Conservation (phyloP, 2,329 filamentous ascomycete genomes). For the Lecanicillium sp. region DNA sequence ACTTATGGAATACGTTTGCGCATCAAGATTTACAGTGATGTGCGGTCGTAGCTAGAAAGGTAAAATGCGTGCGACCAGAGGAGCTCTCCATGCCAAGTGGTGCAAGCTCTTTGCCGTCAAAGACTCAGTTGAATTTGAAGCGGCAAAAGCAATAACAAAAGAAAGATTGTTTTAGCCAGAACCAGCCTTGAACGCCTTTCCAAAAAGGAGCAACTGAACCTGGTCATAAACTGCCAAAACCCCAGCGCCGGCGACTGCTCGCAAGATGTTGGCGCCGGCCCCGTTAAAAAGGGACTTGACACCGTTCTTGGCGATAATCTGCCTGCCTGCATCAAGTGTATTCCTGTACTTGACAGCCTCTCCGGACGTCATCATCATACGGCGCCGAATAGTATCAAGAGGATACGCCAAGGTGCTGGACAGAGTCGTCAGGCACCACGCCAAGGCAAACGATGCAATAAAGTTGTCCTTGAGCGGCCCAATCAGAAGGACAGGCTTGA, state of each 20-base stretch:
- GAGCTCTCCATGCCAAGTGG: no score
- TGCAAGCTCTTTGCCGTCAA: no score
- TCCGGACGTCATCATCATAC: slow-evolving; percentile 99
- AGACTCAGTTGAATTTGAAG: no score
- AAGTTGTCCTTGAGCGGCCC: slow-evolving; percentile 94
- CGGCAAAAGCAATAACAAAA: no score
- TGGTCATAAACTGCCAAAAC: slow-evolving; percentile 99
- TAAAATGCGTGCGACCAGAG: no score
- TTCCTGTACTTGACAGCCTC: slow-evolving; percentile 99
- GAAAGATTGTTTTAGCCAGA: slow-evolving; percentile 32
- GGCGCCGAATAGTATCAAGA: slow-evolving; percentile 99
- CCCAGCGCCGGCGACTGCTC: slow-evolving; percentile 99
- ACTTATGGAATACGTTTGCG: no score
- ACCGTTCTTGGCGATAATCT: slow-evolving; percentile 98
- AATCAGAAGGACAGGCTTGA: slow-evolving; percentile 96
- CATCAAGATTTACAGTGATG: no score
- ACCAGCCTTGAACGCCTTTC: slow-evolving; percentile 90
- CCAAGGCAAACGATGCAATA: slow-evolving; percentile 96
- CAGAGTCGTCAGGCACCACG: slow-evolving; percentile 99
- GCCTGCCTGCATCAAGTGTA: slow-evolving; percentile 86
- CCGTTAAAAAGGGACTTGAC: slow-evolving; percentile 99
- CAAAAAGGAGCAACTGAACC: slow-evolving; percentile 97
- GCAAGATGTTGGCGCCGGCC: slow-evolving; percentile 99
- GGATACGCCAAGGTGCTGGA: slow-evolving; percentile 99
- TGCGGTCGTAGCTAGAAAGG: no score